These are phyloP conservation scores for Iris pallida DNA, from an alignment of 116 monocot species.

Conservation along the genomic window DNA sequence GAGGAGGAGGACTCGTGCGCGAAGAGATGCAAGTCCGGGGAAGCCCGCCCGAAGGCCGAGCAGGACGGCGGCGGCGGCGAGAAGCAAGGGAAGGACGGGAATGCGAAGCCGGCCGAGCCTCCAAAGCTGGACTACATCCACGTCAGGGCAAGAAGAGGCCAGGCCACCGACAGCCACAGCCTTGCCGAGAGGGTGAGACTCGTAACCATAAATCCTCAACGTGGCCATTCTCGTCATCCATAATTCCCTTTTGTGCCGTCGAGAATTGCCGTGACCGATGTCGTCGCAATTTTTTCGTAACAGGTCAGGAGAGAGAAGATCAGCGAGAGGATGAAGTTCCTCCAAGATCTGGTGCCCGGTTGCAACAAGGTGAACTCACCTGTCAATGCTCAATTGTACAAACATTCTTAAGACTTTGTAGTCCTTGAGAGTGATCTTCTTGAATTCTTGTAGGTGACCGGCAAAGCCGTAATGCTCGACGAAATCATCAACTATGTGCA, in stretches of 20 bases:
- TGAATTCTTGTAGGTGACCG: slow-evolving; percentile 33
- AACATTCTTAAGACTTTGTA: too few species aligned
- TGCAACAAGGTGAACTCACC: slow-evolving; percentile 56
- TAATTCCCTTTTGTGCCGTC: too few species aligned
- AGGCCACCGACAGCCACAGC: slow-evolving; percentile 92
- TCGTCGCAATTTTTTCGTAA: background rate
- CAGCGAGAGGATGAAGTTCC: slow-evolving; percentile 73
- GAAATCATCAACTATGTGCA: slow-evolving; percentile 36
- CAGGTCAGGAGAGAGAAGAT: slow-evolving; percentile 90
- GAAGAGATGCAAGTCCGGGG: slow-evolving; percentile 27
- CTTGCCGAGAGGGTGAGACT: slow-evolving; percentile 69
- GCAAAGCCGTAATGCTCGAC: slow-evolving; percentile 33
- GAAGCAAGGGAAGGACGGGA: slow-evolving; percentile 13
- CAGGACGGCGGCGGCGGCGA: slow-evolving; percentile 9
- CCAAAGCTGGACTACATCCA: slow-evolving; percentile 72
- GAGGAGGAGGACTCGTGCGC: slow-evolving; percentile 17
- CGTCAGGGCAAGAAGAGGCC: slow-evolving; percentile 87
- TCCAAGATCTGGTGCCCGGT: slow-evolving; percentile 79
- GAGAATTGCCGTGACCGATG: background rate
- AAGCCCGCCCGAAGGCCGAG: slow-evolving; percentile 38
- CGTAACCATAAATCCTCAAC: background rate
- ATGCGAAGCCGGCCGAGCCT: slow-evolving; percentile 37
- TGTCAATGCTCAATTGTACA: too few species aligned
- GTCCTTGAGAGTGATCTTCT: too few species aligned
- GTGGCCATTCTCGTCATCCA: too few species aligned